phyloP scores from a whole-genome alignment of 208 protist genomes.

The Entamoeba moshkovskii region DNA sequence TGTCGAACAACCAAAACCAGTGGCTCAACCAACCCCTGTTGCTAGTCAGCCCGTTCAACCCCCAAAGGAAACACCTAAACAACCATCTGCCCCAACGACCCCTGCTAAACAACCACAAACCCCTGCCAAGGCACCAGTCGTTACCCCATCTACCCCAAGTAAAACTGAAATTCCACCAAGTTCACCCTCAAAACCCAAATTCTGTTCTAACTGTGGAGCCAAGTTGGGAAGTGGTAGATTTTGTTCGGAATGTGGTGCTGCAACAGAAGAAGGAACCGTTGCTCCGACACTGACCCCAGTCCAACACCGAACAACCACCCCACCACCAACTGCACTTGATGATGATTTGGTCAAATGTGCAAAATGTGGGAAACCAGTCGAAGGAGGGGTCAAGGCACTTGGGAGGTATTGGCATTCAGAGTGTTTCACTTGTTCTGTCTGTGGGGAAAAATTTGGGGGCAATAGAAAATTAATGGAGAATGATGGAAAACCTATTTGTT shows the following conservation, averaged over 20 bases:
- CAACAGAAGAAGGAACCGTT: not conserved
- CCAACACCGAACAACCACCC: not conserved
- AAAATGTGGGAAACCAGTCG: not conserved
- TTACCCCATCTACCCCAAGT: no score
- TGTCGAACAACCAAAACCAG: not conserved
- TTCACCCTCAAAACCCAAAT: not conserved
- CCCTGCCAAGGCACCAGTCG: not conserved
- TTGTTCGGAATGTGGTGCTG: not conserved
- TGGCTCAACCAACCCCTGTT: not conserved
- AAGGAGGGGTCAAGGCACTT: not conserved
- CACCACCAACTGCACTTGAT: not conserved
- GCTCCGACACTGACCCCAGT: not conserved
- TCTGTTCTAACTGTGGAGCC: not conserved
- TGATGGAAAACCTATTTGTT: not conserved
- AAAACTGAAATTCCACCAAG: not conserved
- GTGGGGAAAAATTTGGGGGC: not conserved
- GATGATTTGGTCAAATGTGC: not conserved
- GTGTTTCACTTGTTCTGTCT: not conserved
- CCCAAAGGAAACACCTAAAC: not conserved
- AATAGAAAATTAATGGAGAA: not conserved
- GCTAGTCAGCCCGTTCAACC: not conserved
- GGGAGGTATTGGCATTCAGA: not conserved
- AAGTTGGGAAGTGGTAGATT: not conserved
- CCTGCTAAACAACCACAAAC: not conserved
- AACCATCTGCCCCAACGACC: not conserved